Evolutionary conservation across 805 yeast species (phyloP), one percentile per base, ranked within the genome.

Genomic region (Yamadazyma tumulicola): DNA sequence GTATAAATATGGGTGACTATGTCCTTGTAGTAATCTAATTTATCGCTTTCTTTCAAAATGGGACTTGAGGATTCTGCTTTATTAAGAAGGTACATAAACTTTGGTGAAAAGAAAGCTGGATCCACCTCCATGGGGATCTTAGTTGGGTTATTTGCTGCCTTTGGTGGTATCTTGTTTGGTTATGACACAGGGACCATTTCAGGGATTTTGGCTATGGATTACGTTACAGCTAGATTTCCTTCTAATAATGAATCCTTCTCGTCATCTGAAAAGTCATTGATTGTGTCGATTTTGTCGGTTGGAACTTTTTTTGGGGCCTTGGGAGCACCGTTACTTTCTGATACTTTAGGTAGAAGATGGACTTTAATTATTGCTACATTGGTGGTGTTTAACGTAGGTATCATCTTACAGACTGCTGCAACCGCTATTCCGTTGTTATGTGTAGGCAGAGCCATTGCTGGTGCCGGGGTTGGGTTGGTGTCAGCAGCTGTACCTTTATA

Each of bases 31-130:
- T n/a, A n/a, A n/a, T n/a, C n/a, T n/a, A n/a, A n/a, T n/a, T n/a
- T n/a, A n/a, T n/a, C n/a, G n/a, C n/a, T n/a, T n/a, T n/a, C 11
- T 11, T 21, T 9, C 23, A 21, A 17, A n/a, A 64, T 64, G 70
- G 68, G 68, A 46, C 55, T 64, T 45, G 67, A 62, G 57, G 60
- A 61, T 46, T 55, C 47, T 45, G 42, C 46, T 28, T 38, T 61
- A 25, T 38, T 42, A 16, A 18, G 16, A 8, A 60, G 45, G 38
- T 66, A 50, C 47, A 55, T 69, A 49, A 65, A 69, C 29, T 58
- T 66, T 16, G 75, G 72, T 25, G 72, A 69, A 29, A 71, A 68
- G 51, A 61, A 58, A 35, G 69, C 71, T 34, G 78, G 69, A 12
- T 62, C 68, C 35, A 54, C 68, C 45, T 31, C 57, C 27, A 63